phyloP scores from a whole-genome alignment of 2,329 filamentous ascomycete genomes.

The Colletotrichum camelliae region DNA sequence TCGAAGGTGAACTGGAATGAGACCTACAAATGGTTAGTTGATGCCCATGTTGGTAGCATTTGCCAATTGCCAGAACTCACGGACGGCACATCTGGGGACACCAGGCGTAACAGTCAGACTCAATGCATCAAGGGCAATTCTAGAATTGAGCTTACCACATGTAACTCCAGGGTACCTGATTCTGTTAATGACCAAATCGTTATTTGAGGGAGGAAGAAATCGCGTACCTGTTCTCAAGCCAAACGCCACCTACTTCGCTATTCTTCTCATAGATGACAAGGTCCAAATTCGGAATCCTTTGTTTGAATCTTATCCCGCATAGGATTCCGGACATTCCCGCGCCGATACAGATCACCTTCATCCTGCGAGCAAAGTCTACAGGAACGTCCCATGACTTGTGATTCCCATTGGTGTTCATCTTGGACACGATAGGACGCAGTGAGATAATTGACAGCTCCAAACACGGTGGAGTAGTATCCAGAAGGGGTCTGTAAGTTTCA shows the following conservation, averaged over 20 bases:
- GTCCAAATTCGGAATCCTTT: not conserved
- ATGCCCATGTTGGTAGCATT: not conserved
- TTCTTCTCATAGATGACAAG: not conserved
- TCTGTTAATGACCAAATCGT: not conserved
- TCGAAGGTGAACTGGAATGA: not conserved
- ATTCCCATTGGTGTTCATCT: not conserved
- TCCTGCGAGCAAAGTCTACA: not conserved
- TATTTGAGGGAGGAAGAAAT: not conserved
- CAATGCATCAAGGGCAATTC: not conserved
- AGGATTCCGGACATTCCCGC: not conserved
- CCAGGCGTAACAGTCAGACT: not conserved
- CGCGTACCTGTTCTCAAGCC: not conserved
- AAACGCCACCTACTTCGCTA: not conserved
- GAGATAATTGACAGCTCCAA: not conserved
- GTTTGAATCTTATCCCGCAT: not conserved
- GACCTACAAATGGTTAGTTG: not conserved
- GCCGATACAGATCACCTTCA: not conserved
- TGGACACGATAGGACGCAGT: not conserved
- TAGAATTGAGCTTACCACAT: not conserved
- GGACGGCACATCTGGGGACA: not conserved
- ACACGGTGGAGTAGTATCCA: accelerated
- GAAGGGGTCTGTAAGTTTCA: not conserved
- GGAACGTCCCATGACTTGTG: not conserved
- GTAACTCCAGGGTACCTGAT: not conserved
- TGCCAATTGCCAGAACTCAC: not conserved